Evolutionary conservation across 2,329 filamentous ascomycete genomes (phyloP).

Genomic region (Neurospora sp.): DNA sequence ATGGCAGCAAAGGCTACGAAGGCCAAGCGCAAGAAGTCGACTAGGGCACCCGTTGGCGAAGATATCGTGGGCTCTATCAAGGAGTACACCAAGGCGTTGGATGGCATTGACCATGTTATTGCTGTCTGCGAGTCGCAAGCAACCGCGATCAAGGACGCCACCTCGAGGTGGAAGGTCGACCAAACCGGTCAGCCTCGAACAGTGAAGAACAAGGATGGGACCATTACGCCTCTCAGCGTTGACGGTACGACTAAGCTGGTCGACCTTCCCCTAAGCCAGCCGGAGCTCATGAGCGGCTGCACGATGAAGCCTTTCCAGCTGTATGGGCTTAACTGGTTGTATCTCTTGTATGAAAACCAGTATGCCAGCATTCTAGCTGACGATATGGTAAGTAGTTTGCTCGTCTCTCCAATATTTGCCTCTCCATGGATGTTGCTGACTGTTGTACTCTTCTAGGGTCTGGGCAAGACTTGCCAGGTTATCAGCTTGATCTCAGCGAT

Average conservation of each 20-base stretch:
- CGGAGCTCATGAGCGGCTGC: conserved; percentile 65
- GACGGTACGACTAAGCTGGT: conserved; percentile 21
- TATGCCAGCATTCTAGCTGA: conserved; percentile 90
- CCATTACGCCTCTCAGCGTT: conserved; percentile 33
- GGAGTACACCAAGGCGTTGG: conserved; percentile 71
- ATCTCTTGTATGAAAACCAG: conserved; percentile 66
- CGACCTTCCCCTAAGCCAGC: conserved; percentile 50
- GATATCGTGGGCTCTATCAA: conserved; percentile 42
- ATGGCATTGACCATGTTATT: conserved; percentile 76
- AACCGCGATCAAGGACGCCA: conserved; percentile 38
- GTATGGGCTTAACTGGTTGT: conserved; percentile 91
- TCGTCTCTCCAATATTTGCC: neutral
- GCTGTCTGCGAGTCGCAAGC: conserved; percentile 65
- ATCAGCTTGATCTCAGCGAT: conserved; percentile 85
- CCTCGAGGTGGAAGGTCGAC: conserved; percentile 40
- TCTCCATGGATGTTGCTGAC: neutral
- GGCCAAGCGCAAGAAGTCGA: conserved; percentile 35
- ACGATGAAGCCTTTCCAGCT: conserved; percentile 88
- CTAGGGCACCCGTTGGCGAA: conserved; percentile 41
- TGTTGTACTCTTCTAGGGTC: conserved; percentile 33
- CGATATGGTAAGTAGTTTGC: conserved; percentile 54
- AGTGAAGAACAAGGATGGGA: conserved; percentile 24
- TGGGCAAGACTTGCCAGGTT: conserved; percentile 94
- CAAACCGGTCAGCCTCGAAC: conserved; percentile 32
- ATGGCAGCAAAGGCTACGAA: conserved; percentile 37